Evolutionary conservation across 495 filamentous ascomycete genomes (phyloP).

Genomic region (Aspergillus hancockii): DNA sequence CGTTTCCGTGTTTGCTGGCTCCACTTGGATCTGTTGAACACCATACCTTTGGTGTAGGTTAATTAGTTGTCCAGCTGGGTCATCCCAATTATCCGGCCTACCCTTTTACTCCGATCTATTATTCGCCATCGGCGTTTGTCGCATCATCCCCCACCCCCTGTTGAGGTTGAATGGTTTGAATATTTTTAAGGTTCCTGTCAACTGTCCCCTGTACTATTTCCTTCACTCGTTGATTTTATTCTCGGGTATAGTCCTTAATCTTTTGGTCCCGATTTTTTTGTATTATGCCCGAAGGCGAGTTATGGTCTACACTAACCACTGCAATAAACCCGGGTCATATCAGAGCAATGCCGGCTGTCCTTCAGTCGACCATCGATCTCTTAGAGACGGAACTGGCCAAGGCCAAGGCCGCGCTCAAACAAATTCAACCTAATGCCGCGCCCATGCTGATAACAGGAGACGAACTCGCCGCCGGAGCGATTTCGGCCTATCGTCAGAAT

Average conservation of each 20-base stretch:
- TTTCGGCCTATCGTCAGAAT: conserved; percentile 44
- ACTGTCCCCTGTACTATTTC: neutral
- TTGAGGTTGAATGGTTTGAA: conserved; percentile 1
- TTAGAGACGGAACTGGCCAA: conserved; percentile 47
- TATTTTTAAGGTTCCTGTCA: neutral
- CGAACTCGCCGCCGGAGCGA: conserved; percentile 42
- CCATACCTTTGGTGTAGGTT: neutral
- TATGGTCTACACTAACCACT: conserved; percentile 39
- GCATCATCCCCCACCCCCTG: neutral
- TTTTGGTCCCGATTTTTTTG: neutral
- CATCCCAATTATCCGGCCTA: neutral
- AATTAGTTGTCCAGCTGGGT: neutral
- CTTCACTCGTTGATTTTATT: neutral
- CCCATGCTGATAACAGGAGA: conserved; percentile 32
- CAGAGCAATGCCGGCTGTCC: conserved; percentile 42
- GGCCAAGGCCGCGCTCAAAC: conserved; percentile 43
- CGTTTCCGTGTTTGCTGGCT: conserved; percentile 10
- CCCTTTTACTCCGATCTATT: neutral
- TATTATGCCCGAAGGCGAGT: conserved; percentile 39
- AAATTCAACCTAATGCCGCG: conserved; percentile 41
- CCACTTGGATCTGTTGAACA: neutral
- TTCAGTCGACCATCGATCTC: conserved; percentile 47
- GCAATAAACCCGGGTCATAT: conserved; percentile 34
- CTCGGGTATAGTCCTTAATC: neutral
- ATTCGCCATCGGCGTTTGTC: neutral